Evolutionary conservation across 2,329 filamentous ascomycete genomes (phyloP).

Genomic region (Pestalotiopsis fici): DNA sequence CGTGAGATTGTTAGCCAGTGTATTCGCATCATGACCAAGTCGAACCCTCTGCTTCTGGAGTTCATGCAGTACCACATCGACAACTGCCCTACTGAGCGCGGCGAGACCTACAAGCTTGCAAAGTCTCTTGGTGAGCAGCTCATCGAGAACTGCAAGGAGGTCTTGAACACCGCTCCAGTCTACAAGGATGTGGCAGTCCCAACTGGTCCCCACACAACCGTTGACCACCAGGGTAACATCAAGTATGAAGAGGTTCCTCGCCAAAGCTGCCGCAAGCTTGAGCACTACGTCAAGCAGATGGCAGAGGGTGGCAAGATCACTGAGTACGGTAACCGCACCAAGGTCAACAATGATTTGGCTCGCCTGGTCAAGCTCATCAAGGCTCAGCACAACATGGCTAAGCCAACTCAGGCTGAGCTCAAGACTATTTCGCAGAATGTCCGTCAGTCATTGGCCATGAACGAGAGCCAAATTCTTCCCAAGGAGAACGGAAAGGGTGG

Average conservation of each 20-base stretch:
- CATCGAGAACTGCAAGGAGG: conserved; percentile 96
- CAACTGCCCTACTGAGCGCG: conserved; percentile 93
- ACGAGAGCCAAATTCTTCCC: conserved; percentile 94
- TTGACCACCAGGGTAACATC: conserved; percentile 89
- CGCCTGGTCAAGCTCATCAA: conserved; percentile 98
- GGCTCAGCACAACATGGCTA: conserved; percentile 96
- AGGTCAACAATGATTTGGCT: conserved; percentile 93
- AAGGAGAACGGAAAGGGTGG: conserved; percentile 73
- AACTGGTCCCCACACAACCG: conserved; percentile 88
- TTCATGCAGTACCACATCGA: conserved; percentile 99
- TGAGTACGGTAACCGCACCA: conserved; percentile 96
- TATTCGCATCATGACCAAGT: conserved; percentile 99
- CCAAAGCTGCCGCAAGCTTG: conserved; percentile 89
- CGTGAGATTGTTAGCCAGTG: conserved; percentile 98
- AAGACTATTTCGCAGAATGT: conserved; percentile 94
- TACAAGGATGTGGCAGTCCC: conserved; percentile 96
- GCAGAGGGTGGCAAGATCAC: conserved; percentile 97
- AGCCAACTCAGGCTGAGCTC: conserved; percentile 94
- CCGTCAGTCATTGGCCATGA: conserved; percentile 93
- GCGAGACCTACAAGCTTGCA: conserved; percentile 96
- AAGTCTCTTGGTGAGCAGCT: conserved; percentile 92
- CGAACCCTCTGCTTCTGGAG: conserved; percentile 90
- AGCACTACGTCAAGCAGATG: conserved; percentile 99
- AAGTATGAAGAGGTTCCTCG: conserved; percentile 88
- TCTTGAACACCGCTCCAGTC: conserved; percentile 77